A percentile compares a stretch with the other conserved stretches of the same genome.
Conservation (phyloP, 2,329 filamentous ascomycete species). For the Sporothrix mexicana region DNA sequence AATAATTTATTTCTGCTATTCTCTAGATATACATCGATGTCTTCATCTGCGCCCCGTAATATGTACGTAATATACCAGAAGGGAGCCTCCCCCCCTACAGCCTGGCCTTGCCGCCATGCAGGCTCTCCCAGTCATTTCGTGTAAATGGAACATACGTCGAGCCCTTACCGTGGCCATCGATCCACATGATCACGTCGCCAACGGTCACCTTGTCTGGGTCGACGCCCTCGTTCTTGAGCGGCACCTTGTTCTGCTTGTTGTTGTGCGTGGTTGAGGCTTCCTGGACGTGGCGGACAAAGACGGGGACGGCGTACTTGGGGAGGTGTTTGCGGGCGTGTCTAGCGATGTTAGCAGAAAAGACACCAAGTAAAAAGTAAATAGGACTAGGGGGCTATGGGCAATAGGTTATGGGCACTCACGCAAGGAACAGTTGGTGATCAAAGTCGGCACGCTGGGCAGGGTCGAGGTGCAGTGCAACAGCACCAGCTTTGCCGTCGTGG, state of each 20-base stretch:
- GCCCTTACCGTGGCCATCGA: conserved; percentile 61
- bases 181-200: conserved; percentile 57
- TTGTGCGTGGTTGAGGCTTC: conserved; percentile 70
- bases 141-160: conserved; percentile 65
- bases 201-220: conserved; percentile 57
- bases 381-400: too few species aligned
- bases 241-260: conserved; percentile 81
- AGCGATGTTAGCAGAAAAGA: conserved; percentile 5
- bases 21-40: too few species aligned
- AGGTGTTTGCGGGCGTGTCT: conserved; percentile 63
- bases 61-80: background rate
- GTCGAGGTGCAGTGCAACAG: conserved; percentile 51
- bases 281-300: conserved; percentile 70
- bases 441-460: conserved; percentile 48
- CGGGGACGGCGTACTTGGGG: conserved; percentile 75
- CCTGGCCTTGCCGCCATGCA: conserved; percentile 42
- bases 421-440: conserved; percentile 65
- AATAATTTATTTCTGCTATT: too few species aligned
- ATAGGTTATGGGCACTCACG: conserved; percentile 32
- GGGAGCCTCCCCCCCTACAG: too few species aligned
- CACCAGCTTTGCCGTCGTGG: conserved; percentile 84
- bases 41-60: background rate
- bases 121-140: conserved; percentile 61
- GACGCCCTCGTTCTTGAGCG: conserved; percentile 69
- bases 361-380: background rate